Evolutionary conservation across 2,329 filamentous ascomycete species (phyloP), one percentile per base, ranked within the genome.

Genomic region (Ophidiomyces ophidiicola): DNA sequence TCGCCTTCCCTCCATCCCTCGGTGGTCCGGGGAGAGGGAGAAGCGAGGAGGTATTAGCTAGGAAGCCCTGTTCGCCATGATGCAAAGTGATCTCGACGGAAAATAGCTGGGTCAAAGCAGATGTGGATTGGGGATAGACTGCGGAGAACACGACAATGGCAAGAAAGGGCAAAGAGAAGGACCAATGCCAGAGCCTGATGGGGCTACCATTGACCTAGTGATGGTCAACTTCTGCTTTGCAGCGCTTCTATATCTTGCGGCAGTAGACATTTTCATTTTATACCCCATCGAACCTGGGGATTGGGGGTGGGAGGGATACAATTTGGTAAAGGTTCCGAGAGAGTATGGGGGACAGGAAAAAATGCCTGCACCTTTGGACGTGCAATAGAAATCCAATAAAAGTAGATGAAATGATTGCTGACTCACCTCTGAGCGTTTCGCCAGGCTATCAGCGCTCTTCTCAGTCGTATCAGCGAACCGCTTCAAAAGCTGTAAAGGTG

Each of bases 391-490:
- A 28, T 20, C 21, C 12, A 20, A 12, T 34, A 15, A 6, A n/a
- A 29, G 2, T n/a, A 26, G 5, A 12, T 8, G 36, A 34, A 44
- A 46, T 33, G 44, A 11, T 17, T 36, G 21, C 43, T 26, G 32
- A 59, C 56, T 54, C 24, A 64, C 61, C 59, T 64, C 60, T 44
- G 59, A 60, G 43, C 61, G 60, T 44, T 62, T 57, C 20, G 60
- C 59, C 20, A 64, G 52, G 23, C 57, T 55, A 43, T 64, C 61
- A 17, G 60, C 51, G 35, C 64, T 74, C 48, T 74, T 75, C 57
- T 74, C 74, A 44, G 71, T 66, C 28, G 72, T 66, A 19, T 68
- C 69, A n/a, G 64, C 65, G 26, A 65, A 67, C 46, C 62, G 59
- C 39, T 60, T 61, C 14, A 60, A 50, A 29, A 64, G 54, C 36